Percentiles rank a stretch among this genome's conserved stretches.
Evolutionary conservation across 768 basidiomycete species (phyloP).

Genomic region (Leucosporidium scottii): DNA sequence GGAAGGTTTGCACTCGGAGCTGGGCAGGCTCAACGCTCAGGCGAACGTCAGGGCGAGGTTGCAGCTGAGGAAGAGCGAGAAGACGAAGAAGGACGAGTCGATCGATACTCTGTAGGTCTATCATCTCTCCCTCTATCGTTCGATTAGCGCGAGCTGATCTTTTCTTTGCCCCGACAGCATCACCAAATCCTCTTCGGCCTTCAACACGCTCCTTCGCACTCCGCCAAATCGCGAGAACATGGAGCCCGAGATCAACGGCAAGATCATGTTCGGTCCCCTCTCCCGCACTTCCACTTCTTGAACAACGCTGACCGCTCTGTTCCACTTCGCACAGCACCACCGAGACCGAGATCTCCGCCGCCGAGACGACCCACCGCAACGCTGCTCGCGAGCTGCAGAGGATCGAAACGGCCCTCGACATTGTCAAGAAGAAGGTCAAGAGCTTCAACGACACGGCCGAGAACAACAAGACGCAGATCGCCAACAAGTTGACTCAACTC

Average conservation of each 20-base stretch:
- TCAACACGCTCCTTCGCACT: constrained; percentile 58
- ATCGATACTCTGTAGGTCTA: constrained; percentile 58
- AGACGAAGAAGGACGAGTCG: constrained; percentile 55
- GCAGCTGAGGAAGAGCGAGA: constrained; percentile 64
- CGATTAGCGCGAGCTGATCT: too few relatives aligned
- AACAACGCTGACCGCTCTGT: constrained; percentile 3
- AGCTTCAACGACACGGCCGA: constrained; percentile 60
- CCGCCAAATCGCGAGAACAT: constrained; percentile 59
- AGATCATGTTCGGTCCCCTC: constrained; percentile 51
- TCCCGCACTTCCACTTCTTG: not conserved
- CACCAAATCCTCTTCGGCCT: constrained; percentile 40
- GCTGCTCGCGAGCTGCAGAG: constrained; percentile 51
- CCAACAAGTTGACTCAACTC: constrained; percentile 37
- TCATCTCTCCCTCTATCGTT: not conserved
- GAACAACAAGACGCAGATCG: constrained; percentile 44
- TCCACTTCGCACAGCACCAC: constrained; percentile 51
- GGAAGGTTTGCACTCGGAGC: constrained; percentile 63
- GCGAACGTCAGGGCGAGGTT: constrained; percentile 73
- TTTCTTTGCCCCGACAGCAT: too few relatives aligned
- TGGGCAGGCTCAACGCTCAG: constrained; percentile 64
- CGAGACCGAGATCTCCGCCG: constrained; percentile 56
- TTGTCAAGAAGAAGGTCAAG: constrained; percentile 56
- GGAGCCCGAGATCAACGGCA: constrained; percentile 62
- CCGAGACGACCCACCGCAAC: constrained; percentile 36
- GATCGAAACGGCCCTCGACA: constrained; percentile 57